Percentiles rank a stretch among this genome's conserved stretches.
Evolutionary conservation across 768 basidiomycete species (phyloP).

Genomic region (Russula virescens): DNA sequence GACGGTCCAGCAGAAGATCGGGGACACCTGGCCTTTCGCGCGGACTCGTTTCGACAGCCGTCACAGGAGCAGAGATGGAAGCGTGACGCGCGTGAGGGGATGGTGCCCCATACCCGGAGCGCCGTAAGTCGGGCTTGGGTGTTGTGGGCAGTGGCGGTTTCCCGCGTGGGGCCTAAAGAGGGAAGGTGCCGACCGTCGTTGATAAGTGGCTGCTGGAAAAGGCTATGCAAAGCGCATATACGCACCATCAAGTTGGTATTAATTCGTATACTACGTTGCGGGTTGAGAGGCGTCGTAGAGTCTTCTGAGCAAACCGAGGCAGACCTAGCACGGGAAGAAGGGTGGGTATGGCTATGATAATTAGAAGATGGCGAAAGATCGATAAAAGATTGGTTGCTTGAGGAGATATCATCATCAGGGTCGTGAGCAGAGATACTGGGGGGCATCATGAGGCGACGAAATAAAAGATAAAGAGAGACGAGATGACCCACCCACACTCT

Average conservation of each 20-base stretch:
- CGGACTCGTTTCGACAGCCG: constrained; percentile 16
- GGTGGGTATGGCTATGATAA: constrained; percentile 15
- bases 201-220: constrained; percentile 5
- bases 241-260: constrained; percentile 13
- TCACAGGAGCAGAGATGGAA: constrained; percentile 6
- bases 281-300: not conserved
- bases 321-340: constrained; percentile 15
- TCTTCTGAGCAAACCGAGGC: constrained; percentile 3
- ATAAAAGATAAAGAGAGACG: not conserved
- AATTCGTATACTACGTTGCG: not conserved
- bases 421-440: constrained; percentile 3
- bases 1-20: constrained; percentile 32
- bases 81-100: constrained; percentile 9
- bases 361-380: constrained; percentile 37
- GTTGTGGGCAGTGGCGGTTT: constrained; percentile 44
- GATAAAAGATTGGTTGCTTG: constrained; percentile 38
- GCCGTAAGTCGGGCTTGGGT: constrained; percentile 43
- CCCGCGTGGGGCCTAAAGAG: constrained; percentile 6
- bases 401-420: constrained; percentile 1
- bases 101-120: constrained; percentile 26
- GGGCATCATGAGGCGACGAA: constrained; percentile 3
- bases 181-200: not conserved
- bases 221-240: not conserved
- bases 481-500: not conserved
- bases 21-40: constrained; percentile 14